Conservation (phyloP, 2,329 filamentous ascomycete species). For the Sporothrix inflata region DNA sequence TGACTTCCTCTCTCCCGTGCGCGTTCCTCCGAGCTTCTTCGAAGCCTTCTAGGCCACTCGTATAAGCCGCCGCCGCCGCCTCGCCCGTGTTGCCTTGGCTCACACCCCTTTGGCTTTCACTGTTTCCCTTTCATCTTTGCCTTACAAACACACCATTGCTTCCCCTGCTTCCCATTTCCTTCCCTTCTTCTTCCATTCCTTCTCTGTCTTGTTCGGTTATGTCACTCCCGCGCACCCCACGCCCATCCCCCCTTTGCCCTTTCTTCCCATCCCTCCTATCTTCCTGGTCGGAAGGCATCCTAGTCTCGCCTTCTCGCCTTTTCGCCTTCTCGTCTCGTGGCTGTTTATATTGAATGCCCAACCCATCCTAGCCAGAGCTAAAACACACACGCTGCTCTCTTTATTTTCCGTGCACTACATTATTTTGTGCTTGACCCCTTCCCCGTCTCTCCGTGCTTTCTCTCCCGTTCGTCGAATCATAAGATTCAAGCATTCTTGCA, state of each 20-base stretch:
- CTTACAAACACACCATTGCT: not conserved
- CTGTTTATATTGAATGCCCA: conserved; percentile 8
- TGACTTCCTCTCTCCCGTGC: conserved; percentile 27
- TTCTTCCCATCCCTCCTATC: conserved; percentile 16
- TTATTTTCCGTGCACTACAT: not conserved
- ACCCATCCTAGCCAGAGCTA: not conserved
- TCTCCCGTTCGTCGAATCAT: not conserved
- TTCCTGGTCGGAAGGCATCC: not conserved
- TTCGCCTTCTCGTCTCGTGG: not conserved
- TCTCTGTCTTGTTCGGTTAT: conserved; percentile 14
- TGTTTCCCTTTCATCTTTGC: not conserved
- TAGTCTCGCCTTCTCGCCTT: conserved; percentile 3
- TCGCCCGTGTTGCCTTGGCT: not conserved
- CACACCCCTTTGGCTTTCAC: not conserved
- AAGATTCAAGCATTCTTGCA: conserved; percentile 2
- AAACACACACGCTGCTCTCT: not conserved
- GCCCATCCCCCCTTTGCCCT: not conserved
- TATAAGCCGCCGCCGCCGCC: not conserved
- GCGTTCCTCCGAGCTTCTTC: conserved; percentile 26
- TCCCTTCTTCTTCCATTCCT: not conserved
- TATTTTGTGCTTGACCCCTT: not conserved
- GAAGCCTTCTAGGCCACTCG: conserved; percentile 8
- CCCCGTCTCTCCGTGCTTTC: not conserved
- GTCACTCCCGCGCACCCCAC: conserved; percentile 8
- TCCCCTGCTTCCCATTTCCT: not conserved